phyloP scores from a whole-genome alignment of 192 early-diverging fungal genomes.

The Linnemannia elongata region DNA sequence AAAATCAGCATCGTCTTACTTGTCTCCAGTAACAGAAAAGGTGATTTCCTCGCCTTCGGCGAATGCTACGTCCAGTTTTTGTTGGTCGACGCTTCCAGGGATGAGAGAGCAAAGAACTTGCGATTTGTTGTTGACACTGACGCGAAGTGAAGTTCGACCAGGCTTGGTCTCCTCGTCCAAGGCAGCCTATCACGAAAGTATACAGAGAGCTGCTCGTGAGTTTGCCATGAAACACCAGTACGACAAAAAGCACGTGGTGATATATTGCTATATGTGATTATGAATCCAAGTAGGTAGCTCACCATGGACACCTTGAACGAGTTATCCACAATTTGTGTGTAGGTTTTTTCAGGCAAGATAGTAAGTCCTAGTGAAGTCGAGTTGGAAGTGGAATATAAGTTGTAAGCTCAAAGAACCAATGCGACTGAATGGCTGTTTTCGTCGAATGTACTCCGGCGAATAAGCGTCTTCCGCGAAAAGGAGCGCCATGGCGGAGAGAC shows the following conservation, averaged over 20 bases:
- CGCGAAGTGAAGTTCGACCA: constrained; percentile 74
- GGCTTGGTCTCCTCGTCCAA: constrained; percentile 66
- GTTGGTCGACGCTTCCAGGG: constrained; percentile 81
- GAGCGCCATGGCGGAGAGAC: background rate
- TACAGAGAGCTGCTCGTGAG: too few relatives aligned
- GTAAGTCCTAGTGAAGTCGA: constrained; percentile 62
- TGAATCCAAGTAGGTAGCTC: constrained; percentile 10
- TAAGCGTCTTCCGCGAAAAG: background rate
- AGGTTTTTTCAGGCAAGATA: constrained; percentile 79
- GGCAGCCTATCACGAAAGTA: constrained; percentile 72
- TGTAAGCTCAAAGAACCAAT: background rate
- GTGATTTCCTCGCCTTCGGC: constrained; percentile 89
- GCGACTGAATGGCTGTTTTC: background rate
- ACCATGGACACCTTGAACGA: constrained; percentile 88
- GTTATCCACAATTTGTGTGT: constrained; percentile 81
- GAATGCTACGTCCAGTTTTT: constrained; percentile 74
- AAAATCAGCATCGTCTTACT: constrained; percentile 30
- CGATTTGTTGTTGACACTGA: constrained; percentile 77
- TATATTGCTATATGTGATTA: background rate
- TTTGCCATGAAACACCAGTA: background rate
- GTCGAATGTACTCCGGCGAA: background rate
- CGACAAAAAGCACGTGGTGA: background rate
- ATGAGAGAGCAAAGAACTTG: constrained; percentile 89
- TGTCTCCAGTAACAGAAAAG: constrained; percentile 77
- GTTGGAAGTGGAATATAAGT: background rate